A percentile compares a stretch with the other conserved stretches of the same genome.
Conservation (phyloP, 176 grass and related monocot genomes). For the Coix lacrymajobi region DNA sequence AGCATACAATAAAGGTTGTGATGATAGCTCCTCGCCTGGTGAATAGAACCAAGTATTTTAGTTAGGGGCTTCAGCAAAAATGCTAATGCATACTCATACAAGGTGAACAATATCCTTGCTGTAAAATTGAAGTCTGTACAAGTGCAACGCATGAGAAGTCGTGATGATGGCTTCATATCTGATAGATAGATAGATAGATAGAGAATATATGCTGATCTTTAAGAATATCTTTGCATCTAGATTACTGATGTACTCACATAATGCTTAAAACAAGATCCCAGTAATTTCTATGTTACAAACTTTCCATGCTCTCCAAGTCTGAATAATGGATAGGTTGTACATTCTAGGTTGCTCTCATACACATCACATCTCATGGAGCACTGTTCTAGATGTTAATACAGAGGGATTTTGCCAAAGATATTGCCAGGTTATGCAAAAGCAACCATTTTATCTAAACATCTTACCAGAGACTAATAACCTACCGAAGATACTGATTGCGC, state of each 20-base stretch:
- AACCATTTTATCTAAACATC: not conserved
- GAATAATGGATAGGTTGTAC: not conserved
- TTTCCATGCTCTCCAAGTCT: not conserved
- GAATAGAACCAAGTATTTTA: constrained; percentile 15
- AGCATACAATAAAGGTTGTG: constrained; percentile 98
- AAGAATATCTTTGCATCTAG: constrained; percentile 1
- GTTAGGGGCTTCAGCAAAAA: not conserved
- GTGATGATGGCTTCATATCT: constrained; percentile 46
- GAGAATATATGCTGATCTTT: not conserved
- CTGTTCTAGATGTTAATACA: not conserved
- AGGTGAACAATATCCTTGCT: not conserved
- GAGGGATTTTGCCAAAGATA: not conserved
- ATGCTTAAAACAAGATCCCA: not conserved
- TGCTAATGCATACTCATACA: not conserved
- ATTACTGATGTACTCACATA: not conserved
- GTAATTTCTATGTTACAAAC: not conserved
- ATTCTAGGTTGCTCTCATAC: not conserved
- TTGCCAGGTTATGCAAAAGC: not conserved
- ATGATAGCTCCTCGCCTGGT: constrained; percentile 88
- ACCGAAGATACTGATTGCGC: not conserved
- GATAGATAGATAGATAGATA: constrained; percentile 18
- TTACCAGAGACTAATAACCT: not conserved
- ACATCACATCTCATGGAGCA: not conserved
- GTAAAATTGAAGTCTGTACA: constrained; percentile 33
- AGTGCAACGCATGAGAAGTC: constrained; percentile 36